These are phyloP conservation scores for Naematelia encephala DNA, from an alignment of 768 basidiomycete species.

Conservation along the genomic window DNA sequence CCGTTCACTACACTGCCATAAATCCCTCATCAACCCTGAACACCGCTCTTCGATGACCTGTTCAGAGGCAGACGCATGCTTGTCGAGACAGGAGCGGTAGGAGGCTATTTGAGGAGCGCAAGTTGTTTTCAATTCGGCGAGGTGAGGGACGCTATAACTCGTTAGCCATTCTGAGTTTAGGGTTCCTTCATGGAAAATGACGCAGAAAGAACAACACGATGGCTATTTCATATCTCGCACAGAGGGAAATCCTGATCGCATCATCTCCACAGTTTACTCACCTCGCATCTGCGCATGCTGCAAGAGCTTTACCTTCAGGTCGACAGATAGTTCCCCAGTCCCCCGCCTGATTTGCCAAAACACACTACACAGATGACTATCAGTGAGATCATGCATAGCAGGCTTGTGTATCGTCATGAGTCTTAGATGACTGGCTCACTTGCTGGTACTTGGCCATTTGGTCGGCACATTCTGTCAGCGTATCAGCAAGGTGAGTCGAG, in stretches of 20 bases:
- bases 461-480: slow-evolving; percentile 45
- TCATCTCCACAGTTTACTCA: no score
- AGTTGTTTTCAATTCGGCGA: slow-evolving; percentile 38
- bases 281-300: slow-evolving; percentile 46
- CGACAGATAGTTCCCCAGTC: slow-evolving; percentile 44
- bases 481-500: no score
- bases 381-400: no score
- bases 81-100: slow-evolving; percentile 42
- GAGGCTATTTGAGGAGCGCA: slow-evolving; percentile 37
- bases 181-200: no score
- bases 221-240: no score
- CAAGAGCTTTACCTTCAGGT: slow-evolving; percentile 33
- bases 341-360: slow-evolving; percentile 39
- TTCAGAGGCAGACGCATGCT: slow-evolving; percentile 28
- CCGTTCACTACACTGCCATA: slow-evolving; percentile 47
- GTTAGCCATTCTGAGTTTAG: background rate
- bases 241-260: no score
- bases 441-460: slow-evolving; percentile 49
- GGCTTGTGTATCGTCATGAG: no score
- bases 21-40: slow-evolving; percentile 34
- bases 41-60: slow-evolving; percentile 34
- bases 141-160: slow-evolving; percentile 41
- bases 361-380: slow-evolving; percentile 44
- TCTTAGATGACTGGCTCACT: slow-evolving; percentile 13
- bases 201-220: no score